Percentiles rank a stretch among this genome's conserved stretches.
These are phyloP conservation scores for Kitagawia praeruptora DNA, from an alignment of 129 eudicot species.

Conservation along the genomic window DNA sequence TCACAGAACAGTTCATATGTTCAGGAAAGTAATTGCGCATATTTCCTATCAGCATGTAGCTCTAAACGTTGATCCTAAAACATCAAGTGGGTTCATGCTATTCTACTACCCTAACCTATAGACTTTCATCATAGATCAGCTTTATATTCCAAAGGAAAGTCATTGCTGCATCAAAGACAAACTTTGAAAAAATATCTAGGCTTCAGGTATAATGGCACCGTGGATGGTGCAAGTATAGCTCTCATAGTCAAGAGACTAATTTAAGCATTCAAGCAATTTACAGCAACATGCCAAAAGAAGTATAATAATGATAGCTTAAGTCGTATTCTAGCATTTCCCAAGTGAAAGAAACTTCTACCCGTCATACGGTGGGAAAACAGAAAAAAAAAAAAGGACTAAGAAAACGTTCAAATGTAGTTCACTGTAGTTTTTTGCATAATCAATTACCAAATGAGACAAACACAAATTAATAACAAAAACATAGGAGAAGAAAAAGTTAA, in stretches of 20 bases:
- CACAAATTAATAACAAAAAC: too few species aligned
- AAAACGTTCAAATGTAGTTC: background rate
- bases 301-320: background rate
- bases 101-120: background rate
- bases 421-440: too few species aligned
- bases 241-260: background rate
- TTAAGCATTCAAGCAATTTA: too few species aligned
- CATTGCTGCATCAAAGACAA: background rate
- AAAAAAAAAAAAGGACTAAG: background rate
- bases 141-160: background rate
- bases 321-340: too few species aligned
- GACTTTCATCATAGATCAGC: background rate
- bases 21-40: background rate
- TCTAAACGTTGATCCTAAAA: background rate
- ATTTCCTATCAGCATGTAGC: background rate
- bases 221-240: background rate
- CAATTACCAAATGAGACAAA: too few species aligned
- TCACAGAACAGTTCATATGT: background rate
- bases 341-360: too few species aligned
- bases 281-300: background rate
- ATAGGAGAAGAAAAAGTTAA: background rate
- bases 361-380: background rate
- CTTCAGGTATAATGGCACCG: background rate
- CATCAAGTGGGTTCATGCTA: background rate
- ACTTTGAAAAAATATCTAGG: background rate